Base-by-base conservation (phyloP, 805 yeast species). In the Candida xiaguanensis region DNA sequence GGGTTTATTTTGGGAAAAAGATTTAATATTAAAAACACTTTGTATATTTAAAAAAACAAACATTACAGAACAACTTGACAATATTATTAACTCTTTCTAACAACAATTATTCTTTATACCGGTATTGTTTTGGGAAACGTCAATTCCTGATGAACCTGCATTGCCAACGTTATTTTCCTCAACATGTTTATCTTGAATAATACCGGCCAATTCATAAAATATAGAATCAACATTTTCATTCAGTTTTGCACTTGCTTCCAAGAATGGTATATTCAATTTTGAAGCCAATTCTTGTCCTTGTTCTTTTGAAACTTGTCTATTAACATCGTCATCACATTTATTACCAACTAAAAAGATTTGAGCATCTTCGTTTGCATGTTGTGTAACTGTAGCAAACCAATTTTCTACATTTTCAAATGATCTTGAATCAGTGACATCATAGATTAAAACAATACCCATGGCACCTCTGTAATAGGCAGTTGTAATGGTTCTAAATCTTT, bases 191-290 rank as follows among this genome's bases (percentile, higher is more conserved):
- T 87, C 95, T 67, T 85, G 85, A 56, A 90, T 87, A 52, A 86
- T 73, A 30, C 82, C 78, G 9, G 97, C 96, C 55, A 93, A 75
- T 52, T 88, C 85, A 66, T 85, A 82, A 69, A 93, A 93, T 34
- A 95, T 82, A 42, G 88, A 88, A 55, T 87, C 95, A 46, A 93
- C 99, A 56, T 90, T 89, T 43, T 80, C 82, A 53, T 89, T 90
- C 35, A 90, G 82, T 72, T 93, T 93, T 28, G 99, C 99, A 65
- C 93, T 81, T 22, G 98, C 95, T 70, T 93, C 99, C 57, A 93
- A 74, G 65, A 93, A 93, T 22, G 96, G 95, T 40, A 93, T 74
- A 40, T 86, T 86, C 51, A 93, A 74, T 62, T 85, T 95, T 43
- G 80, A 75, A 19, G 98, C 97, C 49, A 93, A 72, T 15, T 77